Base-by-base conservation (phyloP, 2,329 filamentous ascomycete species). In the Cucurbitaria berberidis region DNA sequence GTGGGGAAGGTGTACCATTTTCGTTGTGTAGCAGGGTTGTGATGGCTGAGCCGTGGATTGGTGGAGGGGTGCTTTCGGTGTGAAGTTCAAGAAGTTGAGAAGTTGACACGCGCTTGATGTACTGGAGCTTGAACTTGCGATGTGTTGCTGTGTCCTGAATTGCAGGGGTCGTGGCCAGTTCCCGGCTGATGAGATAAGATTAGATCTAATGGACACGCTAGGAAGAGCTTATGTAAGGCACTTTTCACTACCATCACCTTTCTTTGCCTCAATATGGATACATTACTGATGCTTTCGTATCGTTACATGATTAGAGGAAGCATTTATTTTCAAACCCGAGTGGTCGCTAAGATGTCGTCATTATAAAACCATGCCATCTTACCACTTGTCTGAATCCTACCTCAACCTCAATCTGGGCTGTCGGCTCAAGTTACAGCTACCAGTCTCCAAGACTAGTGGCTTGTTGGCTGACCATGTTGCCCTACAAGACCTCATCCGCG, bases 131-230 rank as follows among this genome's bases (percentile, higher is more conserved):
- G 55, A 47, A 52, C 49, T 50, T 44, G 54, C 22, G 51, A 56
- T 61, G 63, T 67, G 68, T 58, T 70, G 68, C 59, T 68, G 63
- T 70, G 69, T 60, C 67, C 69, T 72, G 62, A 63, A 52, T 49
- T 65, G 60, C 68, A 69, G 62, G 67, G 68, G 61, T 70, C 19
- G 53, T 55, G 44, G 57, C 49, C 53, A 56, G 50, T 55, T 53
- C 48, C 48, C 24, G 18, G 50, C 47, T 52, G 64, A 67, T 68
- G 54, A 62, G 66, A 68, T 70, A 54, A 71, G 67, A 68, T 69
- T 62, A 69, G 65, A 69, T 69, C 55, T 21, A 46, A 39, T 38
- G 47, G 22, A 13, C 48, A 32, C 56, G 56, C 54, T 62, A 55
- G 34, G 19, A 39, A 4, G 13, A 4, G 13, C 13, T 38, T 38